These are phyloP conservation scores for Dipodascus geniculatus DNA, from an alignment of 805 yeast species.

Conservation along the genomic window DNA sequence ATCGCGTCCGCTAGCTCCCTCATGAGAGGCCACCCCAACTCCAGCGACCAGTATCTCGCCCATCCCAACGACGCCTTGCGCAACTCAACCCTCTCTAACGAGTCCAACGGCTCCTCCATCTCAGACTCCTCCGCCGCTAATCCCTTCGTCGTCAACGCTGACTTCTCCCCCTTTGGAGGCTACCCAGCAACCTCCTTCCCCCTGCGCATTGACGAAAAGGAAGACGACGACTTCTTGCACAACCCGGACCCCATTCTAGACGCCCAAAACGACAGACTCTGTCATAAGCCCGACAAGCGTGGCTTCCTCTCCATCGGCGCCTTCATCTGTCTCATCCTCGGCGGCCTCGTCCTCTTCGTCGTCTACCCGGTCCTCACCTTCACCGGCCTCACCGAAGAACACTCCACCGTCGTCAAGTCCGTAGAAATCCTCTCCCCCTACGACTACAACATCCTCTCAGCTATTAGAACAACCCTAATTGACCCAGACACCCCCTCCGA, in stretches of 20 bases:
- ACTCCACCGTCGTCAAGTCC: slow-evolving; percentile 1
- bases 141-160: slow-evolving; percentile 28
- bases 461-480: slow-evolving; percentile 48
- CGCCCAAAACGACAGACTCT: slow-evolving; percentile 54
- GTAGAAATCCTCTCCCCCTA: slow-evolving; percentile 41
- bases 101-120: slow-evolving; percentile 8
- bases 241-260: slow-evolving; percentile 94
- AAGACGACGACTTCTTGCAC: slow-evolving; percentile 88
- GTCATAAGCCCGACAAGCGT: slow-evolving; percentile 25
- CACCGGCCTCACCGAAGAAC: slow-evolving; percentile 44
- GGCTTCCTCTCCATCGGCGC: slow-evolving; percentile 26
- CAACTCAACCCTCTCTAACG: slow-evolving; percentile 15
- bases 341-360: slow-evolving; percentile 57
- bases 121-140: slow-evolving; percentile 9
- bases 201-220: slow-evolving; percentile 81
- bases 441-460: slow-evolving; percentile 42
- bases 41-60: neutral
- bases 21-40: slow-evolving; percentile 3
- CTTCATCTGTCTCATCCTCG: slow-evolving; percentile 43
- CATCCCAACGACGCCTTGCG: slow-evolving; percentile 4
- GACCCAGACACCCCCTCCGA: slow-evolving; percentile 61
- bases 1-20: slow-evolving; percentile 12
- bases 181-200: slow-evolving; percentile 93
- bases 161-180: slow-evolving; percentile 78
- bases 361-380: slow-evolving; percentile 76